Conservation (phyloP, 2,329 filamentous ascomycete genomes). For the Cordyceps javanica region DNA sequence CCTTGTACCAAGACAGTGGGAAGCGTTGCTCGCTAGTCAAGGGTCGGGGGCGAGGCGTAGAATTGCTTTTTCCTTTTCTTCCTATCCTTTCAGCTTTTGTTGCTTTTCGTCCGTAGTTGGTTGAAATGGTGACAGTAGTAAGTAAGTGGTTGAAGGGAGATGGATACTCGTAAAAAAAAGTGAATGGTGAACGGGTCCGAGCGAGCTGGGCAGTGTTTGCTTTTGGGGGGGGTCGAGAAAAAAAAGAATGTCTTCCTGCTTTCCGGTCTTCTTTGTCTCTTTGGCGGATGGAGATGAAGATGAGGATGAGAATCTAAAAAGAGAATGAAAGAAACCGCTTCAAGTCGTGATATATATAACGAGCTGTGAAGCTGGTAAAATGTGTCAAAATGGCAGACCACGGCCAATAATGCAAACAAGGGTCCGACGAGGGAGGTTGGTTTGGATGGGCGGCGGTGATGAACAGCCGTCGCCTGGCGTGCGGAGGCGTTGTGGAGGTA, state of each 20-base stretch:
- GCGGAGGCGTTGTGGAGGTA: neutral
- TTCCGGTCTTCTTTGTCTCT: no score
- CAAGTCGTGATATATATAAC: conserved; percentile 1
- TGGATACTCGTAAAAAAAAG: neutral
- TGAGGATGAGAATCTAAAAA: neutral
- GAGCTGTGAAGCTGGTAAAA: neutral
- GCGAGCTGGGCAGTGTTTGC: neutral
- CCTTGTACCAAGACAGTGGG: neutral
- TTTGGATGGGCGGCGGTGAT: neutral
- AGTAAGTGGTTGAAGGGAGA: neutral
- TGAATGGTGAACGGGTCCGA: neutral
- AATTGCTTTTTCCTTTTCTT: neutral
- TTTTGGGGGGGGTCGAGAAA: neutral
- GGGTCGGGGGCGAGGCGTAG: neutral
- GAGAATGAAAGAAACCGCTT: neutral
- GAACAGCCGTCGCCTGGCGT: neutral
- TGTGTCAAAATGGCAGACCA: neutral
- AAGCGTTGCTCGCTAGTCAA: conserved; percentile 2
- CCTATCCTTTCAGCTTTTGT: neutral
- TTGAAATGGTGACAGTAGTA: no score
- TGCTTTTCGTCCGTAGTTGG: neutral
- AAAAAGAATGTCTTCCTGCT: neutral
- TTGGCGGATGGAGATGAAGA: neutral
- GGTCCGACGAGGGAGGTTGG: neutral
- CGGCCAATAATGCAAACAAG: conserved; percentile 6